phyloP scores from a whole-genome alignment of 345 rosid genomes.

The Isatis tinctoria region DNA sequence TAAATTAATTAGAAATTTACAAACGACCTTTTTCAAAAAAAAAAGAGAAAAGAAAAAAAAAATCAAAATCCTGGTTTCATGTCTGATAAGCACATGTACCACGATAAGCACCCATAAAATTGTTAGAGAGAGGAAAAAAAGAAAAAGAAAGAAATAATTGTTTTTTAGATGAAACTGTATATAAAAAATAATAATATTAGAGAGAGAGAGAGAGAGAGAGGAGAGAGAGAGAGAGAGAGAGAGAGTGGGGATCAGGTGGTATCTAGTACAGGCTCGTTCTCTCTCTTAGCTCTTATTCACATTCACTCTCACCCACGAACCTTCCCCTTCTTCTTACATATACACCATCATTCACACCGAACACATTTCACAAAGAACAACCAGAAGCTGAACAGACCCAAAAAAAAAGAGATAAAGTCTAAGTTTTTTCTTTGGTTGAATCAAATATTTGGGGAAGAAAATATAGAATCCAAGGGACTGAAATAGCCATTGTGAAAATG shows the following conservation, averaged over 20 bases:
- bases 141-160: neutral
- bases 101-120: slow-evolving; percentile 6
- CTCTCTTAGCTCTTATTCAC: neutral
- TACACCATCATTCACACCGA: slow-evolving; percentile 15
- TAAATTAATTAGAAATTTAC: neutral
- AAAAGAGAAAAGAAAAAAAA: neutral
- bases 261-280: slow-evolving; percentile 34
- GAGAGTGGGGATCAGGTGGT: slow-evolving; percentile 26
- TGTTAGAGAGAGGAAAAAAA: neutral
- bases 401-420: no score
- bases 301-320: slow-evolving; percentile 21
- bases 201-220: neutral
- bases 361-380: neutral
- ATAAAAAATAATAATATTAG: neutral
- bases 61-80: neutral
- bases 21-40: neutral
- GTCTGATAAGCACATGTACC: neutral
- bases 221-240: neutral
- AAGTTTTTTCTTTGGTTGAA: neutral
- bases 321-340: slow-evolving; percentile 33
- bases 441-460: neutral
- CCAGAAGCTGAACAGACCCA: neutral
- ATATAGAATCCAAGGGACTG: neutral
- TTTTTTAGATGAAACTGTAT: neutral
- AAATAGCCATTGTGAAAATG: slow-evolving; percentile 11